Percentiles rank a stretch among this genome's conserved stretches.
These are phyloP conservation scores for Fusarium mundagurra DNA, from an alignment of 2,329 filamentous ascomycete genomes.

Conservation along the genomic window DNA sequence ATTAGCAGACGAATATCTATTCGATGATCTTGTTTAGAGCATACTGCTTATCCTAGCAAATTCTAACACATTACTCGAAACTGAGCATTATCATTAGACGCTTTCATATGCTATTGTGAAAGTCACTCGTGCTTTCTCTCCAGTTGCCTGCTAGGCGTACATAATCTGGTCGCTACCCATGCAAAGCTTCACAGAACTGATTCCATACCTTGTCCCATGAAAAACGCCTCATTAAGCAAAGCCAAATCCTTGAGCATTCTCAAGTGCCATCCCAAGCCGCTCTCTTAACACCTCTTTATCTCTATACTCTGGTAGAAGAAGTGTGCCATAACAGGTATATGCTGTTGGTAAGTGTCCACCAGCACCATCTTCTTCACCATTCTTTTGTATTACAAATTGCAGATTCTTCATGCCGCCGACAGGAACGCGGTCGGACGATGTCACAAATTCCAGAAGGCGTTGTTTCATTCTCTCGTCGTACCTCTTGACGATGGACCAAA, in stretches of 20 bases:
- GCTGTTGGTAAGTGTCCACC: conserved; percentile 78
- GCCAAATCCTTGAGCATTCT: conserved; percentile 91
- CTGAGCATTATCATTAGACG: neutral
- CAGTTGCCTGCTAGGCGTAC: neutral
- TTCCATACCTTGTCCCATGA: neutral
- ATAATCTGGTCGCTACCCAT: neutral
- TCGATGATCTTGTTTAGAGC: neutral
- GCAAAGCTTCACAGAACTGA: neutral
- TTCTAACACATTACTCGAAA: neutral
- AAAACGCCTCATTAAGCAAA: conserved; percentile 64
- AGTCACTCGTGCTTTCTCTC: neutral
- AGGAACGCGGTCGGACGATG: conserved; percentile 88
- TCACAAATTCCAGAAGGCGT: conserved; percentile 90
- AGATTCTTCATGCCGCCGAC: conserved; percentile 85
- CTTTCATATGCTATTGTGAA: neutral
- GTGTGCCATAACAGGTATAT: conserved; percentile 90
- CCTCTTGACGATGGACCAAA: conserved; percentile 82
- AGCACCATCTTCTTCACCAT: conserved; percentile 69
- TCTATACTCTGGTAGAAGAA: conserved; percentile 85
- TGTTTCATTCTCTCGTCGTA: conserved; percentile 77
- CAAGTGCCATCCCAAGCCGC: conserved; percentile 84
- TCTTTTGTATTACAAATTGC: conserved; percentile 84
- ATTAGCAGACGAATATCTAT: conserved; percentile 45
- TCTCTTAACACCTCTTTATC: conserved; percentile 74
- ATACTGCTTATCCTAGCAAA: neutral